Evolutionary conservation across 495 filamentous ascomycete genomes (phyloP), one percentile per base, ranked within the genome.

Genomic region (Penicillium soppii): DNA sequence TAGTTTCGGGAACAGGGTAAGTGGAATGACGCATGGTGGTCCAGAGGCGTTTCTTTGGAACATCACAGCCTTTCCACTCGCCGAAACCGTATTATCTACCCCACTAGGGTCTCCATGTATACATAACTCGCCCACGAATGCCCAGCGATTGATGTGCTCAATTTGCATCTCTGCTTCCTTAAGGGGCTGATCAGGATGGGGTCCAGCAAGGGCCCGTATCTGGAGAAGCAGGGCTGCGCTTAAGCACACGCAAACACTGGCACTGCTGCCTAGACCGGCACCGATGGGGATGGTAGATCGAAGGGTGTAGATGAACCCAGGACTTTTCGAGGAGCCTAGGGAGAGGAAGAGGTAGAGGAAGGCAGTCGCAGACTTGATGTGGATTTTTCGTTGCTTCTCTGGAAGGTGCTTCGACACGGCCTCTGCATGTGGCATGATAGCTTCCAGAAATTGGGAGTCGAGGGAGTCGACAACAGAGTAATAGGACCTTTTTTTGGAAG

Each of bases 21-120:
- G 67, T 6, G 88, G 80, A n/a, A 71, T 78, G n/a, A 96, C 90
- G 1, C 61, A 64, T 0, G 92, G 91, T 6, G 91, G 88, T 59
- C 85, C 86, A 23, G 65, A 72, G 65, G 65, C 95, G 89, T 25
- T 70, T 36, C 94, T 81, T 58, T 89, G 84, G 73, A 95, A 98
- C 23, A 96, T 76, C 2, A 97, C 91, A 4, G 91, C 94, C 73
- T 92, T 96, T 44, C 94, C 94, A 56, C 90, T 84, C 8, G 90
- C 87, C 33, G 92, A 74, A 40, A 98, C 92, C n/a, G 94, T 97
- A 68, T 98, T 98, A 73, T 98, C 94, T 43, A 98, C 89, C 0
- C 94, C 94, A 7, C 89, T 95, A 4, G 94, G 92, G 63, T 96
- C 96, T 20, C 92, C 92, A 68, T 98, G 94, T 35, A 96, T 97